phyloP scores from a whole-genome alignment of 2,329 filamentous ascomycete species.

The Penicillium sp. region DNA sequence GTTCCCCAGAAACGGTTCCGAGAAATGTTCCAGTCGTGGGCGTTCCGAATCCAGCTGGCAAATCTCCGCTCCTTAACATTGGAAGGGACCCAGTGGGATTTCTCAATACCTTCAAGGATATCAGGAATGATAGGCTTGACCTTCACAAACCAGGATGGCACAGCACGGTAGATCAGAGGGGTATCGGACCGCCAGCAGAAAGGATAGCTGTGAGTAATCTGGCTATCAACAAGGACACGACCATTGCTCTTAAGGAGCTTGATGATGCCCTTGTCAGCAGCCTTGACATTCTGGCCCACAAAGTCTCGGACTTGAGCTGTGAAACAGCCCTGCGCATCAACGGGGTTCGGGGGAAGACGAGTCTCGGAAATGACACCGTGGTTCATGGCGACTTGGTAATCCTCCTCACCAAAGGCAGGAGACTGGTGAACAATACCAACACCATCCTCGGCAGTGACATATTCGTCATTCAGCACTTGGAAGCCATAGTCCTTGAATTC shows the following conservation, averaged over 20 bases:
- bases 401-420: conserved; percentile 91
- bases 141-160: conserved; percentile 93
- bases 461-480: conserved; percentile 75
- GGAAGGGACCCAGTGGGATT: conserved; percentile 85
- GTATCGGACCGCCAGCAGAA: conserved; percentile 96
- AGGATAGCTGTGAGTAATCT: conserved; percentile 86
- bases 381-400: conserved; percentile 80
- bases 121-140: conserved; percentile 78
- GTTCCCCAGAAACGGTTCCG: conserved; percentile 95
- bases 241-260: conserved; percentile 77
- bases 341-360: conserved; percentile 80
- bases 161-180: conserved; percentile 85
- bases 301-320: conserved; percentile 76
- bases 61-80: conserved; percentile 92
- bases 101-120: conserved; percentile 87
- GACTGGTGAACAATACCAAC: conserved; percentile 92
- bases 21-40: conserved; percentile 93
- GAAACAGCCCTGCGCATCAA: conserved; percentile 81
- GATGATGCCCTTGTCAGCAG: conserved; percentile 88
- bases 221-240: conserved; percentile 77
- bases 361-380: conserved; percentile 73
- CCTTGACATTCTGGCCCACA: conserved; percentile 83
- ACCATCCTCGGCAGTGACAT: conserved; percentile 87
- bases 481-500: conserved; percentile 84
- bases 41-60: conserved; percentile 84